A percentile compares a stretch with the other conserved stretches of the same genome.
These are phyloP conservation scores for Mycosphaerella sp. DNA, from an alignment of 2,329 filamentous ascomycete species.

Conservation along the genomic window DNA sequence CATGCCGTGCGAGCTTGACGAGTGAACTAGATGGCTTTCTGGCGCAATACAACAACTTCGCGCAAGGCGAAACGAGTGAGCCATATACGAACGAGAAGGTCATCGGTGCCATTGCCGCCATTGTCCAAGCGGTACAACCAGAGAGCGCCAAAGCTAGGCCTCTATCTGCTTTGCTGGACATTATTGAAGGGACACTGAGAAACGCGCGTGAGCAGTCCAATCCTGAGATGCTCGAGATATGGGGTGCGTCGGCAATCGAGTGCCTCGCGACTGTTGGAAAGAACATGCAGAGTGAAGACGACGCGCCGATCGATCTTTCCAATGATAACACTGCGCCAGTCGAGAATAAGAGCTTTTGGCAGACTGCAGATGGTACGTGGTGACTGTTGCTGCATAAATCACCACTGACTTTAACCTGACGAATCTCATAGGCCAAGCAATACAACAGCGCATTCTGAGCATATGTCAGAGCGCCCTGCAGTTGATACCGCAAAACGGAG, in stretches of 20 bases:
- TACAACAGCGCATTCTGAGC: conserved; percentile 47
- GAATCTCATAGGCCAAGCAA: conserved; percentile 27
- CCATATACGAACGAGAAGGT: conserved; percentile 66
- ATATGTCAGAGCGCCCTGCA: conserved; percentile 47
- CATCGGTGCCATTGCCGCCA: conserved; percentile 65
- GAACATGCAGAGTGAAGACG: conserved; percentile 62
- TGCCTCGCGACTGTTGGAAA: conserved; percentile 66
- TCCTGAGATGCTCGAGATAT: conserved; percentile 39
- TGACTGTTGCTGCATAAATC: too few species aligned
- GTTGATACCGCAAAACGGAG: conserved; percentile 55
- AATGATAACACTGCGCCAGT: conserved; percentile 36
- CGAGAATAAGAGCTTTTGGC: conserved; percentile 44
- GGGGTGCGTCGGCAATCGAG: conserved; percentile 52
- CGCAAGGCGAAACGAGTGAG: conserved; percentile 56
- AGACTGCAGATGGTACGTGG: conserved; percentile 38
- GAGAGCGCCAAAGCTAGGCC: conserved; percentile 50
- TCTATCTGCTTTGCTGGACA: conserved; percentile 54
- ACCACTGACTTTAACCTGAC: not conserved
- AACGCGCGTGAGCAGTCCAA: conserved; percentile 35
- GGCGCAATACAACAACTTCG: conserved; percentile 62
- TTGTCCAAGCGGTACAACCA: conserved; percentile 64
- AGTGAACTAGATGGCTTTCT: conserved; percentile 63
- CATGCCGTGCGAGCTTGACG: conserved; percentile 64
- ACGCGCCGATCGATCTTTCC: conserved; percentile 63
- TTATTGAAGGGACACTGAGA: conserved; percentile 58